These are phyloP conservation scores for Cajanus cajan DNA, from an alignment of 306 rosid genomes.

Conservation along the genomic window DNA sequence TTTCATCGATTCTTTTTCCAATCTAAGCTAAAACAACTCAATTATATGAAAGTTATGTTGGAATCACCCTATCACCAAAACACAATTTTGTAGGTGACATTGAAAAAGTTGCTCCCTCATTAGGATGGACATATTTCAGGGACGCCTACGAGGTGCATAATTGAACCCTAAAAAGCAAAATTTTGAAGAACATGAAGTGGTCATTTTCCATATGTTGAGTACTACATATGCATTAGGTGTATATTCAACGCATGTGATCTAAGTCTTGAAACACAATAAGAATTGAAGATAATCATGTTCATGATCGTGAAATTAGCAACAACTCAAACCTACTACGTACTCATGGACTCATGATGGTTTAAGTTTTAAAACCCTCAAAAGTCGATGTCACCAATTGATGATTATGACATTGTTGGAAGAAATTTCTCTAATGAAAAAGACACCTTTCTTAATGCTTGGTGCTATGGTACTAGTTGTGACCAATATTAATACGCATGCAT, in stretches of 20 bases:
- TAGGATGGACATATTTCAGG: slow-evolving; percentile 31
- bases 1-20: slow-evolving; percentile 18
- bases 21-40: slow-evolving; percentile 17
- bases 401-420: slow-evolving; percentile 28
- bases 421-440: slow-evolving; percentile 30
- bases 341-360: background rate
- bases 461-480: slow-evolving; percentile 3
- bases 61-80: slow-evolving; percentile 5
- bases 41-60: slow-evolving; percentile 10
- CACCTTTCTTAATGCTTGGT: slow-evolving; percentile 21
- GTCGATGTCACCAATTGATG: slow-evolving; percentile 40
- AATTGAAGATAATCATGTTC: slow-evolving; percentile 33
- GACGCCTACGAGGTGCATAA: slow-evolving; percentile 13
- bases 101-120: slow-evolving; percentile 29
- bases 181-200: background rate
- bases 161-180: background rate
- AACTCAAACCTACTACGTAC: slow-evolving; percentile 36
- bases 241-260: slow-evolving; percentile 12
- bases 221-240: background rate
- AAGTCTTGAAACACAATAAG: slow-evolving; percentile 32
- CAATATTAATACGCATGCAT: slow-evolving; percentile 13
- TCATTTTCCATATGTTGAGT: slow-evolving; percentile 41
- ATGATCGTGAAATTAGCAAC: slow-evolving; percentile 30
- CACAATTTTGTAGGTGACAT: slow-evolving; percentile 35
- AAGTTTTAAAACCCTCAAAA: slow-evolving; percentile 33